phyloP scores from a whole-genome alignment of 441 rosid genomes.

The Flueggea neowawraea region DNA sequence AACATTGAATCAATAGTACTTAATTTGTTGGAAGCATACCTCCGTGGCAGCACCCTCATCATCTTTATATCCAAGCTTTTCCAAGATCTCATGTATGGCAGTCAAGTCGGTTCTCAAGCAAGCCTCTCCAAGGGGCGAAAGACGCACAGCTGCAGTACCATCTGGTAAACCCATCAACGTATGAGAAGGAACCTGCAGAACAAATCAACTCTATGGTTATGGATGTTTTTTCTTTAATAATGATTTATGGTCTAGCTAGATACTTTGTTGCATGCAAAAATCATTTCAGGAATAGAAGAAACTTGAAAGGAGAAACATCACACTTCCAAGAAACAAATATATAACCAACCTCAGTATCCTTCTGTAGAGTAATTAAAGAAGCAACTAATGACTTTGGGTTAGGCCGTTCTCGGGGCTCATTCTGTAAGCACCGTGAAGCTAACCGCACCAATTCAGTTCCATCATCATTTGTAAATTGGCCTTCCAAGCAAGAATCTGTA shows the following conservation, averaged over 20 bases:
- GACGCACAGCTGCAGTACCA: neutral
- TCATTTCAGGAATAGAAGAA: no score
- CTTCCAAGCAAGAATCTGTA: conserved; percentile 3
- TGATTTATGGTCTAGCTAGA: no score
- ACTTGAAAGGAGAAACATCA: no score
- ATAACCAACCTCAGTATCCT: conserved; percentile 5
- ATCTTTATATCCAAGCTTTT: conserved; percentile 5
- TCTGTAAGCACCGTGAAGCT: conserved; percentile 6
- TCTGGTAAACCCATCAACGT: neutral
- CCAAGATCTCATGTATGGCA: conserved; percentile 5
- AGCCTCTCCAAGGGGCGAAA: conserved; percentile 2
- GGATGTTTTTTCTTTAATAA: no score
- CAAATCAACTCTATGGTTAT: neutral
- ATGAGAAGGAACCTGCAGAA: conserved; percentile 2
- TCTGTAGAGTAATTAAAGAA: conserved; percentile 1
- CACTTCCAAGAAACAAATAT: neutral
- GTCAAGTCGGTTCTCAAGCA: conserved; percentile 1
- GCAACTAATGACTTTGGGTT: neutral
- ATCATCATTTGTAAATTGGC: conserved; percentile 1
- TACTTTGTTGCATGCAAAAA: no score
- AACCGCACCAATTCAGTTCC: conserved; percentile 8
- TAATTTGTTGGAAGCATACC: neutral
- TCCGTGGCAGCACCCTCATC: conserved; percentile 4
- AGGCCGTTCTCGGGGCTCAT: conserved; percentile 4
- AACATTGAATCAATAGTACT: neutral